These are phyloP conservation scores for Acanthamoeba triangularis DNA, from an alignment of 208 protist species.

Conservation along the genomic window DNA sequence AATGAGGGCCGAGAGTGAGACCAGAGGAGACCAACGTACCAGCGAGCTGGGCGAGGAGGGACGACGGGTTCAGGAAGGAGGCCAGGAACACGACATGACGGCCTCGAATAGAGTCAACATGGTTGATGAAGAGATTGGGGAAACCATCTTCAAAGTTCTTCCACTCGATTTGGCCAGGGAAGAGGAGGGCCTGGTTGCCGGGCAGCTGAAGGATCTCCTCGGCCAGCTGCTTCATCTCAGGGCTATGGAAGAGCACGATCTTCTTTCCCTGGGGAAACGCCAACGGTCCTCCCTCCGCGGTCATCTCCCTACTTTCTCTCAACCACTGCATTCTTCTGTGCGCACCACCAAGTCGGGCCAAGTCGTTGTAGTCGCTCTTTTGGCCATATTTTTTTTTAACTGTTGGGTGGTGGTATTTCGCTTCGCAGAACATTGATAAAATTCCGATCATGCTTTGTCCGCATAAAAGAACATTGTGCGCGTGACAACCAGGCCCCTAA, in stretches of 20 bases:
- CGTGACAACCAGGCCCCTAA: background rate
- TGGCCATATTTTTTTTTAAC: too few relatives aligned
- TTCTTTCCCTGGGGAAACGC: background rate
- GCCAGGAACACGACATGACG: slow-evolving; percentile 78
- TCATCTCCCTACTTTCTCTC: slow-evolving; percentile 38
- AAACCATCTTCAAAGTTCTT: slow-evolving; percentile 81
- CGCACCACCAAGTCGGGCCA: background rate
- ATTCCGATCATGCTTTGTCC: background rate
- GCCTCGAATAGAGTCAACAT: slow-evolving; percentile 73
- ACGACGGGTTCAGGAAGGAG: slow-evolving; percentile 69
- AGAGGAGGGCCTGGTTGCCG: background rate
- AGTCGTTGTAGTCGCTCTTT: too few relatives aligned
- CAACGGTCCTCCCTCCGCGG: background rate
- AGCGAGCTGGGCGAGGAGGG: slow-evolving; percentile 42
- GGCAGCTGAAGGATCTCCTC: slow-evolving; percentile 46
- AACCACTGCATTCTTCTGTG: slow-evolving; percentile 72
- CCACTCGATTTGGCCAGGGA: slow-evolving; percentile 79
- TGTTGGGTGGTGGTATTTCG: too few relatives aligned
- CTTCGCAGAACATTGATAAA: too few relatives aligned
- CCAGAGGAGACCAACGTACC: background rate
- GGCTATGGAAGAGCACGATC: slow-evolving; percentile 44
- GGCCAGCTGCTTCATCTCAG: slow-evolving; percentile 70
- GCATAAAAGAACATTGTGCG: too few relatives aligned
- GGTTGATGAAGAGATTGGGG: slow-evolving; percentile 82
- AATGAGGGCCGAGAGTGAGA: background rate